Base-by-base conservation (phyloP, 2,329 filamentous ascomycete genomes). In the Fusarium torulosum region DNA sequence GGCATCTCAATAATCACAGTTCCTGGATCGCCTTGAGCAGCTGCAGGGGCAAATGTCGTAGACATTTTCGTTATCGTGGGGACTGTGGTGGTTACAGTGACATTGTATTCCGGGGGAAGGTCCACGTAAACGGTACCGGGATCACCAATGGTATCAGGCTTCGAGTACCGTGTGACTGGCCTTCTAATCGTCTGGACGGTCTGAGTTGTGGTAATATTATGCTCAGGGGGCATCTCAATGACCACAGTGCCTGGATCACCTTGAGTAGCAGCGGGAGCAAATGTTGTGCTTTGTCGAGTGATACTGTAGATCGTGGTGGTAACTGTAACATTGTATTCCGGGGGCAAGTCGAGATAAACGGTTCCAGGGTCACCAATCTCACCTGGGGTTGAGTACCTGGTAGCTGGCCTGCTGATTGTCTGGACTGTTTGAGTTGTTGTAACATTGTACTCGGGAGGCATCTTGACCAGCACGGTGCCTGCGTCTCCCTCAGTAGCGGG, bases 381-480 rank as follows among this genome's bases (percentile, higher is more conserved):
- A 10, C 37, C 54, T 9, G 62, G 62, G 19, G 38, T 38, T 1
- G 47, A 54, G 27, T 60, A 66, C 6, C 49, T 42, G 13, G 63
- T 66, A 6, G 38, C 23, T 21, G 60, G 60, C 20, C 47, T 38
- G 10, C 54, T 66, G 8, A 66, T 47, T 6, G 49, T 52, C 20
- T 54, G 40, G 7, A 64, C 15, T 4, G 44, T 65, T n/a, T 54
- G 35, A 1, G 62, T 65, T n/a, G 41, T 51, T 5, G 62, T 65
- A 17, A 65, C 41, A 8, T 65, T 65, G 14, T 53, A 49, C 25
- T 65, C 61, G 2, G 60, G 63, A 4, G 63, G 63, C 50, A 51
- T 46, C 40, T 66, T 37, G 7, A 66, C 33, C 2, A 66, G 38
- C 4, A 65, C 43, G 1, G 62, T 65, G n/a, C 62, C 62, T 7